Percentiles rank a stretch among this genome's conserved stretches.
Evolutionary conservation across 768 basidiomycete species (phyloP).

Genomic region (Tulasnella sp.): DNA sequence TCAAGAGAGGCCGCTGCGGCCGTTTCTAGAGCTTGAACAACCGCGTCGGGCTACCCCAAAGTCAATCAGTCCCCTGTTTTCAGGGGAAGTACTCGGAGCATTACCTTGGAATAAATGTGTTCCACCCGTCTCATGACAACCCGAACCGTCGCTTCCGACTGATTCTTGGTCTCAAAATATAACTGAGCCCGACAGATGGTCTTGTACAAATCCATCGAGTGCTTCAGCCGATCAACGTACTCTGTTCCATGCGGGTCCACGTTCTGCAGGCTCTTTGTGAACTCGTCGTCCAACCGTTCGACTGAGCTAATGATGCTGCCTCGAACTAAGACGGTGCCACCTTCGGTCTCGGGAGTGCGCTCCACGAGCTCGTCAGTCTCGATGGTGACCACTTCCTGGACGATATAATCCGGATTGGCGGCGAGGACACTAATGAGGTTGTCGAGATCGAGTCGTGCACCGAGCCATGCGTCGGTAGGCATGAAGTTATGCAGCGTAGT

Average conservation of each 20-base stretch:
- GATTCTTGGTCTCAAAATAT: conserved; percentile 74
- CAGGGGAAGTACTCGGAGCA: conserved; percentile 12
- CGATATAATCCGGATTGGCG: conserved; percentile 59
- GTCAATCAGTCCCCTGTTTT: conserved; percentile 17
- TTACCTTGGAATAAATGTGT: conserved; percentile 95
- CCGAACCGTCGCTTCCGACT: conserved; percentile 69
- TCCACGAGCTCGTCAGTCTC: conserved; percentile 91
- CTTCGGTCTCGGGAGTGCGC: conserved; percentile 54
- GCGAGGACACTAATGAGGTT: conserved; percentile 73
- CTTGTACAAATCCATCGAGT: conserved; percentile 88
- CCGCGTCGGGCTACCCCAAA: conserved; percentile 67
- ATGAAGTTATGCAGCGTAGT: conserved; percentile 76
- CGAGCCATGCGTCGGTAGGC: conserved; percentile 84
- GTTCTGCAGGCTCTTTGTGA: conserved; percentile 93
- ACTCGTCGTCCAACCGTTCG: conserved; percentile 95
- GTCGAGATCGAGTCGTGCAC: conserved; percentile 81
- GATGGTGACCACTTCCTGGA: conserved; percentile 67
- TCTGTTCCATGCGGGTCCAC: conserved; percentile 99
- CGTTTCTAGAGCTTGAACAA: conserved; percentile 81
- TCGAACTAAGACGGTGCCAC: conserved; percentile 73
- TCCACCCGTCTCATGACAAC: conserved; percentile 93
- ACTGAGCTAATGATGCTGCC: conserved; percentile 95
- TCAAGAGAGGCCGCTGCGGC: conserved; percentile 40
- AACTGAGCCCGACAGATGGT: conserved; percentile 89
- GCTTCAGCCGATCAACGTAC: conserved; percentile 92